Conservation (phyloP, 176 grass and related monocot genomes). For the Hordeum marinum region DNA sequence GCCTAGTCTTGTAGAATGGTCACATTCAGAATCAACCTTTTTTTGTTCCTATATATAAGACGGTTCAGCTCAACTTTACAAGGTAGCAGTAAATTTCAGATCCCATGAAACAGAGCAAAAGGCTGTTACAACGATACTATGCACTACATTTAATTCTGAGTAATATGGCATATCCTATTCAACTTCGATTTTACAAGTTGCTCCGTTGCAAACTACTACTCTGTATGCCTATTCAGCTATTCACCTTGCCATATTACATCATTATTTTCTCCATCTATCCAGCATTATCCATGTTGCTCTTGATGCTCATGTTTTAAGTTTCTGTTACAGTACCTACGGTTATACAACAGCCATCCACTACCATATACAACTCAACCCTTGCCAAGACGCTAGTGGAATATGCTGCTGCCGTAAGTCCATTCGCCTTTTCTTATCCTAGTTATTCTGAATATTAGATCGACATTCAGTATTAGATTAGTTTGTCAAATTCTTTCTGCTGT, state of each 20-base stretch:
- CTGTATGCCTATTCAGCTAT: not conserved
- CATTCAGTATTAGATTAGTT: not conserved
- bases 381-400: conserved; percentile 86
- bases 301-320: not conserved
- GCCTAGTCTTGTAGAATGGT: not conserved
- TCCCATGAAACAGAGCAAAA: not conserved
- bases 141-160: not conserved
- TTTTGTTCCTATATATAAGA: not conserved
- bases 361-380: conserved; percentile 78
- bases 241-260: not conserved
- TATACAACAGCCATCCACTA: conserved; percentile 21
- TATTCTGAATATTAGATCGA: not conserved
- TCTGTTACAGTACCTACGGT: conserved; percentile 39
- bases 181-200: not conserved
- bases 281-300: not conserved
- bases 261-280: not conserved
- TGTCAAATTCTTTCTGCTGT: not conserved
- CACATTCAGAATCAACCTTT: not conserved
- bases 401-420: conserved; percentile 71
- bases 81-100: not conserved
- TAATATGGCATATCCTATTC: not conserved
- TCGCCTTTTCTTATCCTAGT: not conserved
- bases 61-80: not conserved
- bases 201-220: not conserved
- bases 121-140: not conserved